Evolutionary conservation across 768 basidiomycete species (phyloP), one percentile per base, ranked within the genome.

Genomic region (Cyclocybe aegerita): DNA sequence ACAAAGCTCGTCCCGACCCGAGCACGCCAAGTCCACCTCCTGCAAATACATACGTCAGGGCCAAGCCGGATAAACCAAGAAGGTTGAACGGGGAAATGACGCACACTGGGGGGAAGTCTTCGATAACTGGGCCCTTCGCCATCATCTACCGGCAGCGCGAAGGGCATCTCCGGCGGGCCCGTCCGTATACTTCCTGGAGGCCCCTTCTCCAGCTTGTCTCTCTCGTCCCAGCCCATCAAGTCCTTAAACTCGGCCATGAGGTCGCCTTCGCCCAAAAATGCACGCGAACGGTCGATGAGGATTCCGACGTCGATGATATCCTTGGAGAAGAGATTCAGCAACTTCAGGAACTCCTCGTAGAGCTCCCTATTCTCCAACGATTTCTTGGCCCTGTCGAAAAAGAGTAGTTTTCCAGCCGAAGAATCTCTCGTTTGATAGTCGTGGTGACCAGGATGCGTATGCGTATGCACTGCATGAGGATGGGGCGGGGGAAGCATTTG

Each of bases 91-190:
- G 49, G 16, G 48, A 36, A 44, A 36, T 9, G 38, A 82, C 93
- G 74, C 65, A 97, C 95, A 63, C 84, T 88, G 44, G 87, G 85
- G 14, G 93, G 94, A 35, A 98, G 74, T 65, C 81, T 83, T 57
- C 96, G 80, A 71, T 99, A 99, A 67, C 95, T 97, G 2, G 95
- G 94, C 1, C 97, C 95, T 61, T 90, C 88, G 45, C 82, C 90
- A 69, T 86, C 90, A 58, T 85, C 93, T 16, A 85, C 84, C 23
- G 90, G 88, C 46, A 85, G 76, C 9, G 93, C 88, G 37, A 86
- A 81, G 41, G 90, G 75, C 1, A 88, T 81, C 46, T 92, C 90
- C 1, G 88, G 85, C 16, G 86, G 84, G 0, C 83, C 82, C 2
- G 82, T 90, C 52, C 89, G 75, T 57, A 90, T 81, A 60, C 88